phyloP scores from a whole-genome alignment of 2,329 filamentous ascomycete genomes.

The Aspergillus carbonarius region DNA sequence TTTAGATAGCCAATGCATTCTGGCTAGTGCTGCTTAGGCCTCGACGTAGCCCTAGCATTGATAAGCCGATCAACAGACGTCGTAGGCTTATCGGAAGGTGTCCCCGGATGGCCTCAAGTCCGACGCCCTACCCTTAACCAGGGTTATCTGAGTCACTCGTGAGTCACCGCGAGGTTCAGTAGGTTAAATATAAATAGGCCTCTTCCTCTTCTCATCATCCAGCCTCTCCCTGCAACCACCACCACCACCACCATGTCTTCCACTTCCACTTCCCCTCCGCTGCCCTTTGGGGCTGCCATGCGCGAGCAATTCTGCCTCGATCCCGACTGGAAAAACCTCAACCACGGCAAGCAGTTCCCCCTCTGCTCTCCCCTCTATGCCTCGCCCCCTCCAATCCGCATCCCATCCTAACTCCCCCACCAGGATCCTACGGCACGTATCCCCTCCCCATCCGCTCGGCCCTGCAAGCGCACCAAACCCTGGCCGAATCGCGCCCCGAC shows the following conservation, averaged over 20 bases:
- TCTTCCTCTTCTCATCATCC: neutral
- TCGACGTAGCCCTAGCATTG: no score
- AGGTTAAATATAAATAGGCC: no score
- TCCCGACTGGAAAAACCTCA: slow-evolving; percentile 68
- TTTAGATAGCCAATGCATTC: neutral
- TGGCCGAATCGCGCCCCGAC: slow-evolving; percentile 69
- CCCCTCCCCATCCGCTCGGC: slow-evolving; percentile 62
- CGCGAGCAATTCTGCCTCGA: slow-evolving; percentile 69
- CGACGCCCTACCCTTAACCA: no score
- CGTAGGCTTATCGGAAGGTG: no score
- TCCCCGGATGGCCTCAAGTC: no score
- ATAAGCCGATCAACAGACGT: no score
- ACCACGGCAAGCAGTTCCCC: slow-evolving; percentile 62
- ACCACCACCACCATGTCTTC: neutral
- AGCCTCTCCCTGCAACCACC: neutral
- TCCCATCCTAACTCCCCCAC: neutral
- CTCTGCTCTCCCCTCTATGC: neutral
- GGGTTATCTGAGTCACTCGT: no score
- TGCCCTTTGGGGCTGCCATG: slow-evolving; percentile 54
- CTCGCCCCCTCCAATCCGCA: neutral
- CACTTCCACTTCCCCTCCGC: slow-evolving; percentile 8
- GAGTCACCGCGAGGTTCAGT: no score
- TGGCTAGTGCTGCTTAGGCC: neutral
- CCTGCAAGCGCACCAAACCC: slow-evolving; percentile 65
- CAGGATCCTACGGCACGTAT: slow-evolving; percentile 73